Evolutionary conservation across 176 grass and related monocot genomes (phyloP), one percentile per base, ranked within the genome.

Genomic region (Aegilops tauschii): DNA sequence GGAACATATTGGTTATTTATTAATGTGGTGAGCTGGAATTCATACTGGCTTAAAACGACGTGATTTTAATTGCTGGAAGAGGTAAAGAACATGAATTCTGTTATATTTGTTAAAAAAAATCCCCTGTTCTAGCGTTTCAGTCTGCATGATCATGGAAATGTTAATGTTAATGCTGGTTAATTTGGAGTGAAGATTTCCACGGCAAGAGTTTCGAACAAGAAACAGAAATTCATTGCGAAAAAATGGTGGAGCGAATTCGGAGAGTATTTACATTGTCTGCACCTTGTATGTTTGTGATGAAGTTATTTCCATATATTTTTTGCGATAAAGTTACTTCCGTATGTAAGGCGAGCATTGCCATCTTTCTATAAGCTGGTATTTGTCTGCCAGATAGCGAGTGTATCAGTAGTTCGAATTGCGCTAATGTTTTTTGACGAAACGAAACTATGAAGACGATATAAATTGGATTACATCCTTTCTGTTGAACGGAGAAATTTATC

Each of bases 71-170:
- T 78, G 35, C 9, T 5, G 8, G 28, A 25, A 12, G 17, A 45
- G 4, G 5, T 4, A 36, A 32, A 52, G 61, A 9, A 52, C 61
- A 5, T 36, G 30, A 85, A 35, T 77, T 77, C 40, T 85, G 18
- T 20, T n/a, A 40, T 21, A 44, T 63, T 6, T 40, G 11, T 77
- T 66, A 6, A 1, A 61, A 76, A 64, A 20, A 34, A 32, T 32
- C 30, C 35, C 52, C 14, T 1, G 14, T 63, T 65, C 8, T 61
- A 76, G 54, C 77, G 28, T 66, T 79, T 76, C 21, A 18, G 45
- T 10, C 12, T 17, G 45, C 73, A 68, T 69, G 69, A 85, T 76
- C 62, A 82, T 69, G 14, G 83, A 81, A 82, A 77, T 5, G 20
- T 85, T 56, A 81, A 4, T 17, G 2, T 10, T 71, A 74, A 62